Evolutionary conservation across 140 eudicot species (phyloP), one percentile per base, ranked within the genome.

Genomic region (Oenanthe javanica): DNA sequence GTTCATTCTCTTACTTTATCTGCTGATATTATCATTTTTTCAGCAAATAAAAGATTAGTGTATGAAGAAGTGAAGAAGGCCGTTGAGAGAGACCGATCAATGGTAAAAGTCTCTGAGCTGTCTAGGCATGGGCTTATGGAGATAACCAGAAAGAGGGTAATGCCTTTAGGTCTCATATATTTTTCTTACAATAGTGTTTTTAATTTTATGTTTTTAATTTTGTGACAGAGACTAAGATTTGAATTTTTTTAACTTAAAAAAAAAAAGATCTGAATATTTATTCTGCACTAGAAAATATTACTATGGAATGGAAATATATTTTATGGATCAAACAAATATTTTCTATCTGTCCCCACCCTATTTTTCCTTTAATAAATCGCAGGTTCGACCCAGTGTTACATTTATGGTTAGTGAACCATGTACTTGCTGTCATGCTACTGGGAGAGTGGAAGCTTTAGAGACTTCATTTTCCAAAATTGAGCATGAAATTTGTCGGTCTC

Each of bases 401-500:
- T 92, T 85, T 83, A 92, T 92, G 97, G 91, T 95, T 59, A 95
- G 95, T 90, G 97, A 95, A 78, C 95, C 96, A 19, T 95, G 99
- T 82, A 82, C 90, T 59, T 92, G 93, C 85, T 95, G 99, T 80
- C 90, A 89, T 84, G 97, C 90, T 38, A 90, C 99, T 63, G 99
- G 99, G 63, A 88, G 99, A 89, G 99, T 95, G 52, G 99, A 95
- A 92, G 97, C 99, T 81, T 85, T 92, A 72, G 99, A 92, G 84
- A 95, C 99, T 36, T 85, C 97, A 82, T 92, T 87, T 83, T 95
- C 97, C 50, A 95, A 90, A 85, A 92, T 95, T 74, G 99, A 95
- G 78, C 99, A 81, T 78, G 97, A 95, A 79, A 88, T 95, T 74
- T 92, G 97, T 83, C 91, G 99, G 75, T 80, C 87, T 59, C 91